Conservation (phyloP, 2,329 filamentous ascomycete species). For the Xylogone sp. region DNA sequence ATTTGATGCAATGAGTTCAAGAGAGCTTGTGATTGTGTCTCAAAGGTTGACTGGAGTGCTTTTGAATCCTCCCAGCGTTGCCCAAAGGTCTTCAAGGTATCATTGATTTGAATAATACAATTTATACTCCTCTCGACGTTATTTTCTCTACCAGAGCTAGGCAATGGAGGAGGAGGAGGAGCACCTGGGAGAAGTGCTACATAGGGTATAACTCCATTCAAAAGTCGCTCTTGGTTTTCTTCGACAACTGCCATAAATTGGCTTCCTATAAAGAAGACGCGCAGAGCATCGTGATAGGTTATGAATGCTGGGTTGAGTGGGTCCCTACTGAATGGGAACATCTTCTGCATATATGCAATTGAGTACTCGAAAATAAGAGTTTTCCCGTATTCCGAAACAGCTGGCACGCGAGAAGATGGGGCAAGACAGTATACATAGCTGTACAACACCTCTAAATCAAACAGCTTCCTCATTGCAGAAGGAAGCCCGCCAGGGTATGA, state of each 20-base stretch:
- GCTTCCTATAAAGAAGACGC: constrained; percentile 71
- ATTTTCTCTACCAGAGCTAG: constrained; percentile 37
- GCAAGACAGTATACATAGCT: constrained; percentile 88
- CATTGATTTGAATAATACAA: constrained; percentile 50
- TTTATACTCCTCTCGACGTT: constrained; percentile 53
- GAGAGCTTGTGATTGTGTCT: constrained; percentile 28
- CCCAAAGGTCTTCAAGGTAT: constrained; percentile 53
- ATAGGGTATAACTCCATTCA: constrained; percentile 35
- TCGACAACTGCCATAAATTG: constrained; percentile 60
- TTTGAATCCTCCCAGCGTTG: constrained; percentile 56
- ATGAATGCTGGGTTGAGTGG: constrained; percentile 62
- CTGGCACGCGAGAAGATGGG: constrained; percentile 69
- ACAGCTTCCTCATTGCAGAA: constrained; percentile 66
- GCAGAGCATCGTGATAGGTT: constrained; percentile 83
- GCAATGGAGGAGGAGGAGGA: constrained; percentile 48
- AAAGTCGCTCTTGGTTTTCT: constrained; percentile 52
- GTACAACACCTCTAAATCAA: constrained; percentile 85
- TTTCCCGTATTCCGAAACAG: constrained; percentile 72
- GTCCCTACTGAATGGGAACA: constrained; percentile 64
- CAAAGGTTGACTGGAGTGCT: constrained; percentile 50
- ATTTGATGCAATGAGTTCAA: constrained; percentile 37
- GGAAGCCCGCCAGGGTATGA: constrained; percentile 66
- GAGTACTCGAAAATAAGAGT: constrained; percentile 82
- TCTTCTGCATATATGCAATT: constrained; percentile 73
- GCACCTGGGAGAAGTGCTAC: constrained; percentile 24